A percentile compares a stretch with the other conserved stretches of the same genome.
Evolutionary conservation across 2,329 filamentous ascomycete genomes (phyloP).

Genomic region (Hypoxylon sp.): DNA sequence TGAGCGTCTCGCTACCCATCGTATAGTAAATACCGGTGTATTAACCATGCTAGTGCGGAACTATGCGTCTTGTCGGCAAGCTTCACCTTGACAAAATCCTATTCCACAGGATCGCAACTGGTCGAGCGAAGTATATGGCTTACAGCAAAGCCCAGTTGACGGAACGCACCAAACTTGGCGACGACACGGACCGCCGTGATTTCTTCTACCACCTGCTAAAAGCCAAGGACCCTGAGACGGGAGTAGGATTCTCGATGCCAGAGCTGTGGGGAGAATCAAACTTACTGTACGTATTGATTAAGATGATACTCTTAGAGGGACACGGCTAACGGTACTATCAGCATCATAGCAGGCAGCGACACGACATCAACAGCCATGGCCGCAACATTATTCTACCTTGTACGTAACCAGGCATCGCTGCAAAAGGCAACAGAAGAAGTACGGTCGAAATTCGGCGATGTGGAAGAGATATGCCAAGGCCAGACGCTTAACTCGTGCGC

Average conservation of each 20-base stretch:
- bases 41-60: slow-evolving; percentile 69
- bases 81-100: slow-evolving; percentile 77
- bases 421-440: slow-evolving; percentile 66
- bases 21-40: neutral
- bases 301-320: neutral
- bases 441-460: slow-evolving; percentile 64
- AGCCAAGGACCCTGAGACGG: slow-evolving; percentile 79
- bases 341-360: slow-evolving; percentile 79
- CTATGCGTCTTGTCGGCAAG: slow-evolving; percentile 77
- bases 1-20: slow-evolving; percentile 57
- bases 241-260: slow-evolving; percentile 73
- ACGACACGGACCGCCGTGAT: slow-evolving; percentile 77
- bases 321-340: slow-evolving; percentile 45
- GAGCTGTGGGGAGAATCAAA: slow-evolving; percentile 82
- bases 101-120: slow-evolving; percentile 76
- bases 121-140: slow-evolving; percentile 78
- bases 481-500: slow-evolving; percentile 64
- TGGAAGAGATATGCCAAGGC: slow-evolving; percentile 71
- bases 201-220: slow-evolving; percentile 84
- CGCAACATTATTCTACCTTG: slow-evolving; percentile 74
- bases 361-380: slow-evolving; percentile 79
- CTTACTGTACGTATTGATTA: slow-evolving; percentile 65
- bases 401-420: slow-evolving; percentile 65
- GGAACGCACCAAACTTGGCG: slow-evolving; percentile 76
- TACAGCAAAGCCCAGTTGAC: slow-evolving; percentile 78